Conservation (phyloP, 2,329 filamentous ascomycete genomes). For the Neobulgaria alba region DNA sequence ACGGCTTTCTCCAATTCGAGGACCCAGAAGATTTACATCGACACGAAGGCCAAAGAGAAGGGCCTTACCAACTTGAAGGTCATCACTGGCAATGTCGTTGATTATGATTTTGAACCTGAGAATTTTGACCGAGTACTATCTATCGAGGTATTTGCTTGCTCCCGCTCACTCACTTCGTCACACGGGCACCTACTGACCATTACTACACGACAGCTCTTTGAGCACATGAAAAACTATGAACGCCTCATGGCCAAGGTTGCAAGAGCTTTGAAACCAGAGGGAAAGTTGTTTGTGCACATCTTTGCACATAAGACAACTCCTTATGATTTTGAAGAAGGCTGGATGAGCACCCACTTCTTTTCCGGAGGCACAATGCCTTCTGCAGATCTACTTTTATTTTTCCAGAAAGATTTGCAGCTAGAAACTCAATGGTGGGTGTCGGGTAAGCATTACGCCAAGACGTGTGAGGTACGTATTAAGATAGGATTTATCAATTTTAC, state of each 20-base stretch:
- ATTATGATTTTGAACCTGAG: conserved; percentile 51
- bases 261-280: conserved; percentile 49
- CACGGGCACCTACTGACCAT: too few species aligned
- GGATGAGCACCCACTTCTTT: conserved; percentile 70
- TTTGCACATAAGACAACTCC: conserved; percentile 57
- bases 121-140: conserved; percentile 58
- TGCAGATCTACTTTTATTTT: conserved; percentile 57
- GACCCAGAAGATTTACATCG: conserved; percentile 61
- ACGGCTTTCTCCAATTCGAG: conserved; percentile 62
- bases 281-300: conserved; percentile 62
- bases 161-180: too few species aligned
- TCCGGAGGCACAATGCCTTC: conserved; percentile 65
- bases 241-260: conserved; percentile 55
- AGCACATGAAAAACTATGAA: conserved; percentile 72
- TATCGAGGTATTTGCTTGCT: conserved; percentile 45
- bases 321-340: conserved; percentile 63
- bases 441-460: conserved; percentile 59
- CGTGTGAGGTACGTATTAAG: conserved; percentile 47
- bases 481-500: not conserved
- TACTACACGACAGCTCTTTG: conserved; percentile 48
- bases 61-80: conserved; percentile 52
- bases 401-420: conserved; percentile 53
- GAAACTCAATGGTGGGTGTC: conserved; percentile 64
- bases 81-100: conserved; percentile 58
- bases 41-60: conserved; percentile 45